Conservation (phyloP, 2,329 filamentous ascomycete species). For the Bertia moriformis region DNA sequence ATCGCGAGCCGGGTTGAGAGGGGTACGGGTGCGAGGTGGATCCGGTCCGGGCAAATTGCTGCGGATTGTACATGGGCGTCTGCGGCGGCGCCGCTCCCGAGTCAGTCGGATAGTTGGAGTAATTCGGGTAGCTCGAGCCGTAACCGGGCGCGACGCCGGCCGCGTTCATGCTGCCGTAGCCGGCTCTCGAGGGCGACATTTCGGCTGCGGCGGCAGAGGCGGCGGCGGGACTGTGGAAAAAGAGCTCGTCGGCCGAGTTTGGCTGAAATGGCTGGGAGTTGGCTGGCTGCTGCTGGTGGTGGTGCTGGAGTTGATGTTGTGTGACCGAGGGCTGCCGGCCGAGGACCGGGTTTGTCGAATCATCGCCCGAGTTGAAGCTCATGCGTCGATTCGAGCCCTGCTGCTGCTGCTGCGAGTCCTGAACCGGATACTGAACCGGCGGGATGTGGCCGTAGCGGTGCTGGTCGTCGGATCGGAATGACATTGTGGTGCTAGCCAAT, state of each 20-base stretch:
- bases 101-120: conserved; percentile 31
- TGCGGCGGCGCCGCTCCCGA: conserved; percentile 28
- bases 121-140: conserved; percentile 24
- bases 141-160: conserved; percentile 8
- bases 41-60: conserved; percentile 42
- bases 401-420: too few relatives aligned
- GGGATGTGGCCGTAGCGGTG: conserved; percentile 53
- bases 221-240: conserved; percentile 34
- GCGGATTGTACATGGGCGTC: conserved; percentile 52
- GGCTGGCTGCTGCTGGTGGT: conserved; percentile 13
- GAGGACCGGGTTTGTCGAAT: conserved; percentile 33
- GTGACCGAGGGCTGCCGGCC: conserved; percentile 13
- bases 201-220: too few relatives aligned
- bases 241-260: conserved; percentile 40
- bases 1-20: conserved; percentile 17
- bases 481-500: conserved; percentile 30
- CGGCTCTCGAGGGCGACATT: too few relatives aligned
- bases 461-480: conserved; percentile 47
- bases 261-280: conserved; percentile 12
- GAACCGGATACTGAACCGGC: conserved; percentile 47
- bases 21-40: conserved; percentile 35
- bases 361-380: conserved; percentile 68
- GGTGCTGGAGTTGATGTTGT: conserved; percentile 13
- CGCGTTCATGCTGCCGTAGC: too few relatives aligned
- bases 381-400: conserved; percentile 35